Conservation (phyloP, 2,329 filamentous ascomycete species). For the Aulographum hederae region DNA sequence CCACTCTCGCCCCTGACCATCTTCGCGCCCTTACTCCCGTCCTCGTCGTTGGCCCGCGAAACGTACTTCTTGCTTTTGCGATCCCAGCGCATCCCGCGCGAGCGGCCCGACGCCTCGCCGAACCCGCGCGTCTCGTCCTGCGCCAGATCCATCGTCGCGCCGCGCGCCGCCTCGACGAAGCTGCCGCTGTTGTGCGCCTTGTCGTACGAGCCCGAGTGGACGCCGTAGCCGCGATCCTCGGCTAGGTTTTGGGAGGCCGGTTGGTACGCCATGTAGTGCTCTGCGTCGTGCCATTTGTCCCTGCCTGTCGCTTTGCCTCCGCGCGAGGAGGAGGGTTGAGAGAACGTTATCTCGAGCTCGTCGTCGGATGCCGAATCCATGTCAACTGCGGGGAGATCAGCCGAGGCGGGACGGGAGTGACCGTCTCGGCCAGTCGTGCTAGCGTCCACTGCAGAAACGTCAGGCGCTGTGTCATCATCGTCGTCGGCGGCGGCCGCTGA, state of each 20-base stretch:
- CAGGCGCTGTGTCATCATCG: conserved; percentile 15
- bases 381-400: conserved; percentile 1
- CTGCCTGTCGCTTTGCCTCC: conserved; percentile 12
- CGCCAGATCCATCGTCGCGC: conserved; percentile 77
- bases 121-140: conserved; percentile 79
- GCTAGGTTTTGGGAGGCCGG: conserved; percentile 63
- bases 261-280: conserved; percentile 93
- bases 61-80: conserved; percentile 96
- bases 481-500: conserved; percentile 13
- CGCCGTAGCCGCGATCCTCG: conserved; percentile 84
- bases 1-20: conserved; percentile 81
- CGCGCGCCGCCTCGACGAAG: conserved; percentile 76
- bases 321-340: conserved; percentile 14
- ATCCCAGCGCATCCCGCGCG: conserved; percentile 83
- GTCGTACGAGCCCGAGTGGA: conserved; percentile 55
- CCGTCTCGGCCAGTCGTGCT: conserved; percentile 9
- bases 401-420: too few relatives aligned
- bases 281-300: conserved; percentile 52
- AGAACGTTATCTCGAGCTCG: conserved; percentile 33
- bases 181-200: conserved; percentile 17
- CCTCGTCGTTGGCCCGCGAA: conserved; percentile 76
- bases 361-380: conserved; percentile 29
- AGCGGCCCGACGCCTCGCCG: conserved; percentile 52
- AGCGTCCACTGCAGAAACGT: conserved; percentile 22
- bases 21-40: conserved; percentile 56